Percentiles rank a stretch among this genome's conserved stretches.
Conservation (phyloP, 2,329 filamentous ascomycete species). For the Aspergillus clavatus region DNA sequence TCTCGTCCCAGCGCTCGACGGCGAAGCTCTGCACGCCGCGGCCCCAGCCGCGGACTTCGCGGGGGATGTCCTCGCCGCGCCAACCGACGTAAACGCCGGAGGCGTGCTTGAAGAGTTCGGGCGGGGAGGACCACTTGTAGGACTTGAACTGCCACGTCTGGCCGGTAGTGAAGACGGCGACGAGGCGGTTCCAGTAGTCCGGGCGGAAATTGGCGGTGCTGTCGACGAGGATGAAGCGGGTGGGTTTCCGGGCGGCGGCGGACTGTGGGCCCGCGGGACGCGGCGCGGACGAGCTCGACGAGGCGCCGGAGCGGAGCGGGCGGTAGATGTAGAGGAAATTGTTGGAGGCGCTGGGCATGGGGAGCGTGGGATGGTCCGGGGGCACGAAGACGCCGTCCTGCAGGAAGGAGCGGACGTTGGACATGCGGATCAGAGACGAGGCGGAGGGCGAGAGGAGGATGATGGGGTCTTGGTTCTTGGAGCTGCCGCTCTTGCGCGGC, state of each 20-base stretch:
- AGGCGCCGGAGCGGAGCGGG: conserved; percentile 53
- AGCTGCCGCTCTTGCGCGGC: conserved; percentile 36
- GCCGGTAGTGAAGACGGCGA: conserved; percentile 94
- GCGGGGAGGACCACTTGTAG: conserved; percentile 90
- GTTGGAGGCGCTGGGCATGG: conserved; percentile 52
- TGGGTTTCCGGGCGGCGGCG: conserved; percentile 51
- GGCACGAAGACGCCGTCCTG: conserved; percentile 77
- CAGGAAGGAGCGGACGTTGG: conserved; percentile 92
- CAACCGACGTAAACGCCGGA: conserved; percentile 87
- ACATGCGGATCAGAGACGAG: conserved; percentile 88
- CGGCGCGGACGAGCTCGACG: conserved; percentile 24
- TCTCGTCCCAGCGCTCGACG: conserved; percentile 75
- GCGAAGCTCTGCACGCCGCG: conserved; percentile 72
- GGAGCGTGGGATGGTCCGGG: conserved; percentile 58
- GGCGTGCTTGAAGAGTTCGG: conserved; percentile 84
- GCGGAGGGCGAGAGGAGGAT: conserved; percentile 95
- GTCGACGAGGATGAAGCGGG: conserved; percentile 94
- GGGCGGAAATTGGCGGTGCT: conserved; percentile 92
- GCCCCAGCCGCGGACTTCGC: conserved; percentile 77
- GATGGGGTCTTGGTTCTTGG: conserved; percentile 68
- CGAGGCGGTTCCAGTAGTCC: conserved; percentile 93
- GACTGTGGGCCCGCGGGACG: conserved; percentile 45
- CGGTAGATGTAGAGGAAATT: conserved; percentile 86
- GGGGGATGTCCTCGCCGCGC: conserved; percentile 75
- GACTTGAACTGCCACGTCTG: conserved; percentile 98